Conservation (phyloP, 352 stramenopile genomes). For the Globisporangium barbulae region DNA sequence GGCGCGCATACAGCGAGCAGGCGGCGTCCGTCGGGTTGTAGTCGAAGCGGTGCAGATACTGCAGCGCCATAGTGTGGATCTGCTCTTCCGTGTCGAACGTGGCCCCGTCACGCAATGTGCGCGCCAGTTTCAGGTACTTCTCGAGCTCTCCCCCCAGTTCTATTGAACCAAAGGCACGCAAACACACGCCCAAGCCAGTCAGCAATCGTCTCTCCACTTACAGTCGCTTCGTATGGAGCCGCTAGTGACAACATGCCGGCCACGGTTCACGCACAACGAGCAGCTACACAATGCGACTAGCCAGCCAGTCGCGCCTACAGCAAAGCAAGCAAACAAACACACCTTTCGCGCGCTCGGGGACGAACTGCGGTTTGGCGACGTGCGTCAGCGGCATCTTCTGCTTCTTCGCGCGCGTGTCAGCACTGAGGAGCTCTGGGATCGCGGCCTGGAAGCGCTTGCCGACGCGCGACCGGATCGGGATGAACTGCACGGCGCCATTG, state of each 20-base stretch:
- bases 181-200: background rate
- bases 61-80: conserved; percentile 58
- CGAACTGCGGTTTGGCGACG: conserved; percentile 38
- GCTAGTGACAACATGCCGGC: background rate
- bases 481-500: conserved; percentile 36
- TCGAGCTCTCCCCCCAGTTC: conserved; percentile 61
- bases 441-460: conserved; percentile 78
- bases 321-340: background rate
- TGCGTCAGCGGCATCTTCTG: conserved; percentile 27
- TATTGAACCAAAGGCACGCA: conserved; percentile 14
- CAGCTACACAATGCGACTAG: background rate
- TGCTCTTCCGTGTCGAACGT: conserved; percentile 83
- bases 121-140: conserved; percentile 77
- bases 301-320: background rate
- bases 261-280: background rate
- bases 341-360: conserved; percentile 54
- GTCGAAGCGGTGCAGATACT: conserved; percentile 80
- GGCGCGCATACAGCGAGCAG: conserved; percentile 75
- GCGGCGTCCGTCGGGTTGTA: conserved; percentile 77
- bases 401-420: conserved; percentile 23
- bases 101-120: conserved; percentile 65
- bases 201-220: background rate
- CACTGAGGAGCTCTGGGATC: conserved; percentile 48
- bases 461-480: conserved; percentile 71
- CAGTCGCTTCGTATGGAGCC: background rate